phyloP scores from a whole-genome alignment of 306 rosid genomes.

The Lathyrus aphaca region DNA sequence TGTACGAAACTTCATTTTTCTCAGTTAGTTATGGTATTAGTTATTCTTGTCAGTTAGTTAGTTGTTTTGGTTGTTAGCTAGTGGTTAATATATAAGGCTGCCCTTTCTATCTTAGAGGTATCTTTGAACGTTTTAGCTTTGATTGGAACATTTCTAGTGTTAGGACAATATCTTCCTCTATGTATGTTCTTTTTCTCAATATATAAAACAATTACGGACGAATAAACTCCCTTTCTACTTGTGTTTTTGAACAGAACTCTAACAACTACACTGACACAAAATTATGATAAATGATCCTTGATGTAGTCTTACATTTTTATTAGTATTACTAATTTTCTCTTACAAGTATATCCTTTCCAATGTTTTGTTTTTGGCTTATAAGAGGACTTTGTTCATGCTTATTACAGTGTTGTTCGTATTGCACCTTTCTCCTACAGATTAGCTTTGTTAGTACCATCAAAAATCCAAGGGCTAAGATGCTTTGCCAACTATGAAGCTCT shows the following conservation, averaged over 20 bases:
- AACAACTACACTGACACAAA: not conserved
- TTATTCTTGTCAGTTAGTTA: not conserved
- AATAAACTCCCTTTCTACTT: not conserved
- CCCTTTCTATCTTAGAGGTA: slow-evolving; percentile 5
- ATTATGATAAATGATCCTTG: not conserved
- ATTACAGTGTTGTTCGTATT: slow-evolving; percentile 86
- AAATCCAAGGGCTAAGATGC: slow-evolving; percentile 80
- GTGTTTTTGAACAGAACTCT: not conserved
- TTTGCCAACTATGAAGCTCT: slow-evolving; percentile 84
- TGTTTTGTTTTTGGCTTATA: slow-evolving; percentile 30
- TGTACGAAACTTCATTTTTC: too few relatives aligned
- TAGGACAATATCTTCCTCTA: not conserved
- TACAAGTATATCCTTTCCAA: slow-evolving; percentile 30
- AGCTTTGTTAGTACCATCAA: slow-evolving; percentile 81
- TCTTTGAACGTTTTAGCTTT: slow-evolving; percentile 3
- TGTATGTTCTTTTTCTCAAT: not conserved
- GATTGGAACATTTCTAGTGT: not conserved
- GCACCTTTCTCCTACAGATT: slow-evolving; percentile 98
- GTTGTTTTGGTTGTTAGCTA: not conserved
- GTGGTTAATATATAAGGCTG: not conserved
- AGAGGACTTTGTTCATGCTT: slow-evolving; percentile 46
- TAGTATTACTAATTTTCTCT: not conserved
- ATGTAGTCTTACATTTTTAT: slow-evolving; percentile 1
- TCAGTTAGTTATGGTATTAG: too few relatives aligned
- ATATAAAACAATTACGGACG: not conserved